Conservation (phyloP, 2,329 filamentous ascomycete genomes). For the Pseudogymnoascus pannorum region DNA sequence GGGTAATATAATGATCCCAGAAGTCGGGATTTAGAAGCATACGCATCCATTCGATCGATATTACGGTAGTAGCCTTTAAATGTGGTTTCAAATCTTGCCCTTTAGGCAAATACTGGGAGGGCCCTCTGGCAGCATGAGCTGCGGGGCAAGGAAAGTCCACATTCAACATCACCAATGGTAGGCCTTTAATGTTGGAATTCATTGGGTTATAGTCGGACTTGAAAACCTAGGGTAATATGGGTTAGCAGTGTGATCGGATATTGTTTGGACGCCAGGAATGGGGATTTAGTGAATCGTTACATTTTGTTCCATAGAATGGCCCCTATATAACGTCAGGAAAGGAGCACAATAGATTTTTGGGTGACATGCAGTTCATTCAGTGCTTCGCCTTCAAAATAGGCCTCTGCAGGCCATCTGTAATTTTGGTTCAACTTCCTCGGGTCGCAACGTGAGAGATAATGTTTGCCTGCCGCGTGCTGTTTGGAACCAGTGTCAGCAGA, state of each 20-base stretch:
- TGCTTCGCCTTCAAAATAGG: neutral
- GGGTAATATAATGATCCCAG: neutral
- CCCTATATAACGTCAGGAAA: neutral
- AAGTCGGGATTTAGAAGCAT: neutral
- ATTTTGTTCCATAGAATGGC: neutral
- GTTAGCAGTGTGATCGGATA: neutral
- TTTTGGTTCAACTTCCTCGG: neutral
- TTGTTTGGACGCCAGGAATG: neutral
- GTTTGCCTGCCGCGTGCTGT: neutral
- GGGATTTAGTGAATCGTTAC: neutral
- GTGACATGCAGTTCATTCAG: neutral
- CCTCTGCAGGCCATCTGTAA: neutral
- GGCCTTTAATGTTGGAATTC: neutral
- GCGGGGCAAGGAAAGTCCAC: neutral
- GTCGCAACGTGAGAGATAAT: neutral
- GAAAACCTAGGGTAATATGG: neutral
- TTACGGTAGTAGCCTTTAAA: no score
- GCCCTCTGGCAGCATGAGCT: neutral
- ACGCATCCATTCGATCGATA: neutral
- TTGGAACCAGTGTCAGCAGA: neutral
- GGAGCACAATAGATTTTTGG: neutral
- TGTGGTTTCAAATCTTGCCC: neutral
- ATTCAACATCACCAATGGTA: neutral
- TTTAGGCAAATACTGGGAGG: neutral
- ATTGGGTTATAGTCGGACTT: neutral